Conservation (phyloP, 768 basidiomycete species). For the Suillus weaverae region DNA sequence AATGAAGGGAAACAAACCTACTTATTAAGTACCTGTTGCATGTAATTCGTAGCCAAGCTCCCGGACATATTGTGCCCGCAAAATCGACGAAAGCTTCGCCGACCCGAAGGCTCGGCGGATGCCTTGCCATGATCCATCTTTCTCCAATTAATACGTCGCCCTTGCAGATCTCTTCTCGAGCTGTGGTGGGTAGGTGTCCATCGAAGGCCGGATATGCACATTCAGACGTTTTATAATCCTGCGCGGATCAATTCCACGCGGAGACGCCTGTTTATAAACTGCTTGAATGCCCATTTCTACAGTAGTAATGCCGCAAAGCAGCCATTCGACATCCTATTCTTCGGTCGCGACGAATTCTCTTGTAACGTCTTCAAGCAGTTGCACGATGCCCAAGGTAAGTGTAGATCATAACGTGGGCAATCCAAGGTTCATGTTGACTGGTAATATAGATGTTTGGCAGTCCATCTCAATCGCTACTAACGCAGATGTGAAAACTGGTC, state of each 20-base stretch:
- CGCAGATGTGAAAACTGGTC: slow-evolving; percentile 62
- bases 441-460: slow-evolving; percentile 71
- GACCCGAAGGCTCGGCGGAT: background rate
- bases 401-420: slow-evolving; percentile 7
- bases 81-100: background rate
- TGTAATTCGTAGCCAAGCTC: background rate
- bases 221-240: background rate
- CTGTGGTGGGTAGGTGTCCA: background rate
- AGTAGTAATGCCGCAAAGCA: slow-evolving; percentile 7
- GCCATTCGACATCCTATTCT: slow-evolving; percentile 76
- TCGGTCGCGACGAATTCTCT: slow-evolving; percentile 90
- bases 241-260: background rate
- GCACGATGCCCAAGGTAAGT: slow-evolving; percentile 59
- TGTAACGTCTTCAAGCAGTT: slow-evolving; percentile 68
- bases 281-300: background rate
- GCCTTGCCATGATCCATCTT: background rate
- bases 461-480: slow-evolving; percentile 68
- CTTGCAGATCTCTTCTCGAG: background rate
- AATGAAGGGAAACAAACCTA: background rate
- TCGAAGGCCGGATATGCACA: background rate
- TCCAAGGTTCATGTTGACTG: slow-evolving; percentile 15
- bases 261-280: background rate
- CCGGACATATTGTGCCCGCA: background rate
- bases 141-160: background rate
- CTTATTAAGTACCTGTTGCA: background rate